Evolutionary conservation across 768 basidiomycete species (phyloP), one percentile per base, ranked within the genome.

Genomic region (Neoboletus brunneissimus): DNA sequence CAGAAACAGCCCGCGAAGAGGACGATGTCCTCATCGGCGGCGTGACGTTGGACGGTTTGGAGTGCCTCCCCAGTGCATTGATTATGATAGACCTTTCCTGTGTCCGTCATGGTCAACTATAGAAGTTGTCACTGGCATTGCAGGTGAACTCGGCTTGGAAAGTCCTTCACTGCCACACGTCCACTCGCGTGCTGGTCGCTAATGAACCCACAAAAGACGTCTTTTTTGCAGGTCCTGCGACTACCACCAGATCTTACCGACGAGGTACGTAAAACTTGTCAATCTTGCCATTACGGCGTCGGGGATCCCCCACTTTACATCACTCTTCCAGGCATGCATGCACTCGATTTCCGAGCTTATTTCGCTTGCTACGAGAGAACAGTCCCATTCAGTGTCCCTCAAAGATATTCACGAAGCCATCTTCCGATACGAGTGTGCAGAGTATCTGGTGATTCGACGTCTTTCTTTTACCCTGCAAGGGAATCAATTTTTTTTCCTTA

Each of bases 1-100:
- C 89, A 91, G 65, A 89, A 89, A 66, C 87, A 89, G 51, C 82
- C 79, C 10, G 77, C 84, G 60, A 89, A 91, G 23, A 93, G 76
- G 0, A 81, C 86, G 58, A 88, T 82, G 51, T 84, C 79, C 62
- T 78, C 69, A 3, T 78, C 73, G 15, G 59, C 63, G 22, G 67
- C 55, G 38, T 88, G 88, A 0, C 67, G 71, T 23, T 81, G 69
- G 16, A 77, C 84, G 0, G 87, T 90, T 3, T 76, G 72, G 20
- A 86, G 73, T 0, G 89, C 89, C 7, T 63, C 65, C 12, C 81
- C 81, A 0, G 79, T 80, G 58, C 75, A 77, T 18, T 70, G 54
- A 0, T 65, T 73, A 52, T 76, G 77, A 49, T 81, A 80, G 2
- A 50, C 51, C 53, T 71, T 77, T 29, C 76, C 77, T 0, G 71